Base-by-base conservation (phyloP, 2,329 filamentous ascomycete species). In the Claviceps paspali region DNA sequence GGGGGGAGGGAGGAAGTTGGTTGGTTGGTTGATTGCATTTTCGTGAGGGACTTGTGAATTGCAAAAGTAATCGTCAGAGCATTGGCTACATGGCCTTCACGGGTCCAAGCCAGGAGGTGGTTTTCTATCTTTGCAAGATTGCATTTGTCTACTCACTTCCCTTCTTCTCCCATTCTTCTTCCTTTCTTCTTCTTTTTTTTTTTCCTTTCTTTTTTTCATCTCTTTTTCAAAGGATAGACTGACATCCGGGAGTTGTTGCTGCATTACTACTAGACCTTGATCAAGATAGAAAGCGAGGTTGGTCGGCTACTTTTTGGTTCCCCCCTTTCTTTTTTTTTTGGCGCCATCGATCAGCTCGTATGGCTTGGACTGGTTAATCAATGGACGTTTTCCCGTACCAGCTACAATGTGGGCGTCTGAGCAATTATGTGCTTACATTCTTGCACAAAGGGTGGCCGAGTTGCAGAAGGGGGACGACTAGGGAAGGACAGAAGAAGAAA, bases 191-290 rank as follows among this genome's bases (percentile, higher is more conserved):
- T n/a, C n/a, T n/a, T n/a, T n/a, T n/a, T n/a, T n/a, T n/a, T n/a
- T n/a, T n/a, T n/a, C n/a, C n/a, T n/a, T n/a, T n/a, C n/a, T n/a
- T n/a, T n/a, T n/a, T n/a, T n/a, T n/a, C n/a, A n/a, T n/a, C n/a
- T n/a, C 26, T 17, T 23, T 39, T n/a, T 36, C 24, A 21, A 42
- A 34, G 33, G 51, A 57, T 59, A 59, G 55, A 59, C 47, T 41
- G 49, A 47, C 47, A 41, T 32, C 43, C 41, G 50, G 54, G 55
- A 56, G 54, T 59, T 57, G 54, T 51, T 51, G 21, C 9, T 42
- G 43, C 43, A 53, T 52, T 53, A 56, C 59, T 50, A 50, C 49
- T 59, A 59, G 55, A 59, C 52, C 54, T 57, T 45, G 50, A 55
- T 53, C 53, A 53, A 53, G 52, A 58, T 59, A 59, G 55, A 59